A percentile compares a stretch with the other conserved stretches of the same genome.
Evolutionary conservation across 2,329 filamentous ascomycete species (phyloP).

Genomic region (Botrytis byssoidea): DNA sequence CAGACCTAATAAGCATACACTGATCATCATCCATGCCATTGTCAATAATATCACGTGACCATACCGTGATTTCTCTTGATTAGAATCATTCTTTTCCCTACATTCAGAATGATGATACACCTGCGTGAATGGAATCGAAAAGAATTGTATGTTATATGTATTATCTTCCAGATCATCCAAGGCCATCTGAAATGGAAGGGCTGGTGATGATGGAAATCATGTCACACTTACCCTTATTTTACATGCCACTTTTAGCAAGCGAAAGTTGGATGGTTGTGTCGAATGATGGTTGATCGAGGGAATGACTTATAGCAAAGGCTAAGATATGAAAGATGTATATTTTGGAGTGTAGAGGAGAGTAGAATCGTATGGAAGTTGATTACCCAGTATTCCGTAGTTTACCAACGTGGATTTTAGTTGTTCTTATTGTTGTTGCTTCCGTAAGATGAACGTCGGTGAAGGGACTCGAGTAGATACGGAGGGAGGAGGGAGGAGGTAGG

Average conservation of each 20-base stretch:
- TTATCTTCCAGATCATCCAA: not conserved
- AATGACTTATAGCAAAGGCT: not conserved
- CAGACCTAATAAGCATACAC: not conserved
- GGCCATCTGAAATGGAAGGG: not conserved
- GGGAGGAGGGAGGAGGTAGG: too few relatives aligned
- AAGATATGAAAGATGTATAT: not conserved
- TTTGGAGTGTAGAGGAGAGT: not conserved
- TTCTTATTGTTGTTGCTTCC: not conserved
- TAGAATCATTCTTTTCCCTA: not conserved
- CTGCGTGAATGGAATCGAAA: too few relatives aligned
- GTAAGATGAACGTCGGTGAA: not conserved
- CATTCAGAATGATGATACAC: not conserved
- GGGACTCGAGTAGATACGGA: not conserved
- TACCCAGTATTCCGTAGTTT: not conserved
- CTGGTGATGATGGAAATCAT: slow-evolving; percentile 8
- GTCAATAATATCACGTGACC: not conserved
- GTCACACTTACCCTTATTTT: not conserved
- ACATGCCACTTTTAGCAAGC: slow-evolving; percentile 7
- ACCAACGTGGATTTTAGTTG: not conserved
- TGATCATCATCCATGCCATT: not conserved
- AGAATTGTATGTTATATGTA: not conserved
- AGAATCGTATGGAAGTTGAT: not conserved
- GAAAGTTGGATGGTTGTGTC: not conserved
- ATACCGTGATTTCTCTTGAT: not conserved
- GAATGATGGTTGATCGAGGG: not conserved